Base-by-base conservation (phyloP, 1,139 yeast species). In the Ogataea hybrid region DNA sequence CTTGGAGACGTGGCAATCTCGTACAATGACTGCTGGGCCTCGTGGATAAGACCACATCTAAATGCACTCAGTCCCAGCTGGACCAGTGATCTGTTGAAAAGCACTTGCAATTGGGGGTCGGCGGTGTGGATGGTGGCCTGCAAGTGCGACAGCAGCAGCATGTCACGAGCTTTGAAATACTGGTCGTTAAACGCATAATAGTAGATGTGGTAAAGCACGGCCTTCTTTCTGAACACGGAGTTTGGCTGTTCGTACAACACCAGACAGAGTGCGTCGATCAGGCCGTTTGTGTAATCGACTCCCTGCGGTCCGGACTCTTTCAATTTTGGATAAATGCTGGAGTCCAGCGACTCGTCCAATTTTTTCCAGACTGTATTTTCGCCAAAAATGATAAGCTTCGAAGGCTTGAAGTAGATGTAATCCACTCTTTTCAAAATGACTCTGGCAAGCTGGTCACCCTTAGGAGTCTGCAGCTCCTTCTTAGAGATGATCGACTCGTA, bases 61-160 rank as follows among this genome's bases (percentile, higher is more conserved):
- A 94, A 94, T 14, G 98, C 98, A 64, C 95, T 82, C 54, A 94
- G 75, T 47, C 98, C 99, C 53, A 94, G 77, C 69, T 94, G 98
- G 49, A 89, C 97, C 55, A 94, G 77, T 12, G 96, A 89, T 67
- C 99, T 79, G 73, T 94, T 94, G 74, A 88, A 94, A 58, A 88
- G 75, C 44, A 92, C 90, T 73, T 92, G 98, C 54, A 92, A 71
- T 34, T 82, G 71, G 29, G 95, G 80, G 58, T 92, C 97, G 35
- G 95, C 84, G 40, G 81, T 76, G 66, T 87, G 88, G 57, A 92
- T 87, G 36, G 84, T 74, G 33, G 84, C 73, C 69, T 87, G 95
- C 57, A 90, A 72, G 64, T 88, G 94, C 14, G 96, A 85, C 69
- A 80, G 74, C 58, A 90, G 75, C 65, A 92, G 77, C 77, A 90